These are phyloP conservation scores for Sporothrix schenckii DNA, from an alignment of 2,329 filamentous ascomycete species.

Conservation along the genomic window DNA sequence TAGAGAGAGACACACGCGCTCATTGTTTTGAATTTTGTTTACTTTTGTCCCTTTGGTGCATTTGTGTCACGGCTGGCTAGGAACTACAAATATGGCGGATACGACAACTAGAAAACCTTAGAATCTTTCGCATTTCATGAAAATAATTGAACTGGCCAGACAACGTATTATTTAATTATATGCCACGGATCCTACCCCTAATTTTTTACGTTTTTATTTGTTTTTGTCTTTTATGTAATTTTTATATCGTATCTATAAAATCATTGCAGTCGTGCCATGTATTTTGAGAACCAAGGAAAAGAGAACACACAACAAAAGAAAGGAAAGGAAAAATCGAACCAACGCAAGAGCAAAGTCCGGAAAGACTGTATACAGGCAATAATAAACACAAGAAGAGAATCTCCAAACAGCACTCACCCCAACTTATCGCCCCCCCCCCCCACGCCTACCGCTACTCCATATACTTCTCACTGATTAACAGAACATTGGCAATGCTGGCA, in stretches of 20 bases:
- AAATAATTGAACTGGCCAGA: not conserved
- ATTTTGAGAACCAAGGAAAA: not conserved
- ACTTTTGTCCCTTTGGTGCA: not conserved
- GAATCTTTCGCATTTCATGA: not conserved
- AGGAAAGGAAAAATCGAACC: too few relatives aligned
- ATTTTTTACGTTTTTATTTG: not conserved
- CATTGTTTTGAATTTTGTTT: not conserved
- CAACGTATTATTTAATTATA: not conserved
- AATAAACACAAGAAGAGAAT: conserved; percentile 15
- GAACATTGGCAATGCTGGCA: conserved; percentile 28
- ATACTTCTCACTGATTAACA: conserved; percentile 31
- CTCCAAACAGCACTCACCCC: not conserved
- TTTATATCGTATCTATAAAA: not conserved
- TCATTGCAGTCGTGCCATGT: not conserved
- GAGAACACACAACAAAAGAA: not conserved
- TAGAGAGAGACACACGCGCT: not conserved
- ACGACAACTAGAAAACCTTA: conserved; percentile 5
- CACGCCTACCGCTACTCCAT: not conserved
- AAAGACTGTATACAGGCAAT: not conserved
- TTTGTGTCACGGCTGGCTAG: not conserved
- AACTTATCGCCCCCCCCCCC: not conserved
- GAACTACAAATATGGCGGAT: conserved; percentile 5
- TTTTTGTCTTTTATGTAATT: not conserved
- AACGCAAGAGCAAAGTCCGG: not conserved
- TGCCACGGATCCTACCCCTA: not conserved